A percentile compares a stretch with the other conserved stretches of the same genome.
Evolutionary conservation across 176 grass and related monocot genomes (phyloP).

Genomic region (Microstegium vimineum): DNA sequence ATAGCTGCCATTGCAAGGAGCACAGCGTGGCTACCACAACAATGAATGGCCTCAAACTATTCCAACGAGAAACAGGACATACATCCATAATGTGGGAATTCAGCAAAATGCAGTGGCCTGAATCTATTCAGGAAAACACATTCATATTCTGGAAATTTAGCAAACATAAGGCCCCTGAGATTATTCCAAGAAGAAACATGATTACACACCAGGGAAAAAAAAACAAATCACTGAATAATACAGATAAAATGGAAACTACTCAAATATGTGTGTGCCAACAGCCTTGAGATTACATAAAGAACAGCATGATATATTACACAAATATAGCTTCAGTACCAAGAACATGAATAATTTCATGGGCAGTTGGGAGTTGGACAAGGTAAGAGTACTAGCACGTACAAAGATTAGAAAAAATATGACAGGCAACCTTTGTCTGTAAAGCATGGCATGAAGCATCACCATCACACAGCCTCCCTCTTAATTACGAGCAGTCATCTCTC

Average conservation of each 20-base stretch:
- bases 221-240: neutral
- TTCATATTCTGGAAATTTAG: neutral
- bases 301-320: neutral
- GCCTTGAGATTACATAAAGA: neutral
- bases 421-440: constrained; percentile 5
- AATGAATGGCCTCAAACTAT: neutral
- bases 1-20: neutral
- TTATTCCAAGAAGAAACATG: neutral
- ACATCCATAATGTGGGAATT: neutral
- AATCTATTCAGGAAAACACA: neutral
- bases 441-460: constrained; percentile 21
- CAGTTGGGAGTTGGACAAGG: neutral
- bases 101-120: neutral
- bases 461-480: constrained; percentile 20
- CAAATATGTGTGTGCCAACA: neutral
- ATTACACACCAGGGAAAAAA: neutral
- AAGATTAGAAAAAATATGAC: neutral
- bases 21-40: neutral
- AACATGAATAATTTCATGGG: neutral
- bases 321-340: neutral
- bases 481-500: neutral
- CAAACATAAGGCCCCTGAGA: neutral
- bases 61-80: neutral
- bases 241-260: neutral
- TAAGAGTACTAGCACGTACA: neutral